A percentile compares a stretch with the other conserved stretches of the same genome.
Evolutionary conservation across 1,139 yeast species (phyloP).

Genomic region (Meyerozyma elateridarum): DNA sequence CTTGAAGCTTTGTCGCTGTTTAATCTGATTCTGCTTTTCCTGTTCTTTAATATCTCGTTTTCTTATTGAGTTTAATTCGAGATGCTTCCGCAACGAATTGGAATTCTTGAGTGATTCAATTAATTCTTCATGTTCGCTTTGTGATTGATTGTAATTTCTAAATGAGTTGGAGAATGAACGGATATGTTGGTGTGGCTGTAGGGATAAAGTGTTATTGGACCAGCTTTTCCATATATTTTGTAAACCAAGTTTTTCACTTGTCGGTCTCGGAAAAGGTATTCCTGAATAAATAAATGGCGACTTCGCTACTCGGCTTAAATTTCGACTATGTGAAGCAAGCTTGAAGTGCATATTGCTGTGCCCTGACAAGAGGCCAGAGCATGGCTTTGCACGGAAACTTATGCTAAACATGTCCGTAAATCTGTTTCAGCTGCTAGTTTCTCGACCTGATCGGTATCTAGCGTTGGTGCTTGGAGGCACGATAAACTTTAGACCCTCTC

Average conservation of each 20-base stretch:
- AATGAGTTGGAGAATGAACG: neutral
- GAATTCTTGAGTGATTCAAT: conserved; percentile 13
- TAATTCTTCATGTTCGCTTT: conserved; percentile 6
- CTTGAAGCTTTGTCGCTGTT: conserved; percentile 24
- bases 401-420: neutral
- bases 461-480: neutral
- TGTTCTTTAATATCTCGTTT: conserved; percentile 29
- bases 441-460: conserved; percentile 2
- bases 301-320: neutral
- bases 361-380: neutral
- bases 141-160: neutral
- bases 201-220: too few species aligned
- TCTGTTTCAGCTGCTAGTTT: neutral
- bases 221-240: too few species aligned
- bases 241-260: too few species aligned
- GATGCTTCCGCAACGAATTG: conserved; percentile 25
- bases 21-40: conserved; percentile 26
- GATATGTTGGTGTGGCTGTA: neutral
- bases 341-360: neutral
- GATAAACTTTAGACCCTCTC: too few species aligned
- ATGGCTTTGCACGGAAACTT: neutral
- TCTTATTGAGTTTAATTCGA: conserved; percentile 20
- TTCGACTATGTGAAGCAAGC: too few species aligned
- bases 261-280: neutral
- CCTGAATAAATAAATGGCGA: neutral